Conservation (phyloP, 805 yeast genomes). For the Metschnikowia baotianmanensis region DNA sequence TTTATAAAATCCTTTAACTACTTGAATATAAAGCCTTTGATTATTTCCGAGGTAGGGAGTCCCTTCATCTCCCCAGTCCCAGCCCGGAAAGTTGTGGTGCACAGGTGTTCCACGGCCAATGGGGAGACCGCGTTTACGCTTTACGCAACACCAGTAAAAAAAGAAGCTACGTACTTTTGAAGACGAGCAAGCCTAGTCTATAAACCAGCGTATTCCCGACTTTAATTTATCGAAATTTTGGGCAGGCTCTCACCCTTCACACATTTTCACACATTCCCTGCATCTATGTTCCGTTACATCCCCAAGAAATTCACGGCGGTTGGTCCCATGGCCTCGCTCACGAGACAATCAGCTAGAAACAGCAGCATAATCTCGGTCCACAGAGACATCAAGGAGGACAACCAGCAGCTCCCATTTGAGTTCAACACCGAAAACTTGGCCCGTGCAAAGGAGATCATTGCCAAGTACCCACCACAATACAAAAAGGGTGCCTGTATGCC, state of each 20-base stretch:
- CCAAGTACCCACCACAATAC: constrained; percentile 82
- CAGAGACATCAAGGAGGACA: constrained; percentile 68
- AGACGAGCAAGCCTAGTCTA: no score
- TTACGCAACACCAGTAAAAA: constrained; percentile 15
- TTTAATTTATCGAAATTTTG: no score
- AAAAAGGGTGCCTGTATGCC: constrained; percentile 91
- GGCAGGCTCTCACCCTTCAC: background rate
- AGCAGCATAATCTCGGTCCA: constrained; percentile 58
- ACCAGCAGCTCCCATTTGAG: constrained; percentile 66
- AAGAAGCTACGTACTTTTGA: no score
- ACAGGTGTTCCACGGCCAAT: constrained; percentile 19
- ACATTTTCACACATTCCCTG: background rate
- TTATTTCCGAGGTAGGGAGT: no score
- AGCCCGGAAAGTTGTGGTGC: constrained; percentile 9
- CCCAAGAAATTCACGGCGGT: constrained; percentile 16
- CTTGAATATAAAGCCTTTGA: no score
- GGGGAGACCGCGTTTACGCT: constrained; percentile 15
- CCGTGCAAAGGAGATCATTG: constrained; percentile 69
- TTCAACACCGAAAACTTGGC: constrained; percentile 61
- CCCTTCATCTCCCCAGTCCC: no score
- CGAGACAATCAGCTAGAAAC: constrained; percentile 25
- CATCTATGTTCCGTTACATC: constrained; percentile 24
- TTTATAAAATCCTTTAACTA: no score
- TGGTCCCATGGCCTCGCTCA: constrained; percentile 10
- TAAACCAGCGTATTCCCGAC: background rate